A percentile compares a stretch with the other conserved stretches of the same genome.
phyloP scores from a whole-genome alignment of 768 basidiomycete species.

The Astraeus odoratus region DNA sequence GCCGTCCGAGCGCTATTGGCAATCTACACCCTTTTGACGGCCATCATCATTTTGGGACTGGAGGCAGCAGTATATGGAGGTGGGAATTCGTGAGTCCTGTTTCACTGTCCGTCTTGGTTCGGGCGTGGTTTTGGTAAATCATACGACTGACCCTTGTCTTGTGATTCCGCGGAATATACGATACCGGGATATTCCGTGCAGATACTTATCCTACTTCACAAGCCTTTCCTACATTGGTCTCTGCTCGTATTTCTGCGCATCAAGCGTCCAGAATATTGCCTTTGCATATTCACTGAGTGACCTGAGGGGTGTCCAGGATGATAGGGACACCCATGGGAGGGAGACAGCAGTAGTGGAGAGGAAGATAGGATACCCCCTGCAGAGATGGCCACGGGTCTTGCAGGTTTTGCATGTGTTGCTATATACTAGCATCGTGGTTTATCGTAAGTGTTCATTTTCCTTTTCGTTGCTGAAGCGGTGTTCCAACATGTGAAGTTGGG shows the following conservation, averaged over 20 bases:
- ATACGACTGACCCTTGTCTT: background rate
- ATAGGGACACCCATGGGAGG: background rate
- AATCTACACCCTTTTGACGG: constrained; percentile 38
- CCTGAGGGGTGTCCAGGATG: constrained; percentile 6
- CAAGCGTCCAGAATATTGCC: constrained; percentile 44
- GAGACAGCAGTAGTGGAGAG: constrained; percentile 8
- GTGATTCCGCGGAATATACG: background rate
- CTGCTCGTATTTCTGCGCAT: constrained; percentile 54
- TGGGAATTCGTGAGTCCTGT: constrained; percentile 22
- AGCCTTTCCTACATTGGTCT: constrained; percentile 55
- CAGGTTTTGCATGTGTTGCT: constrained; percentile 54
- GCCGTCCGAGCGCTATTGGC: constrained; percentile 41
- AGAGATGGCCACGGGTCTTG: constrained; percentile 48
- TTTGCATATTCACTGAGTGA: constrained; percentile 27
- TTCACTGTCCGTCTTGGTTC: background rate
- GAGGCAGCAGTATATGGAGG: constrained; percentile 25
- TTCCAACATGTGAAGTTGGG: too few relatives aligned
- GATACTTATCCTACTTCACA: constrained; percentile 63
- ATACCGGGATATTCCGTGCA: constrained; percentile 14
- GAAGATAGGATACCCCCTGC: constrained; percentile 44
- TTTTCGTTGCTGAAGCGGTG: background rate
- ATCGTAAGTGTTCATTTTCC: constrained; percentile 39
- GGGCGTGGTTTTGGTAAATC: background rate
- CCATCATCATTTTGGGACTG: constrained; percentile 28
- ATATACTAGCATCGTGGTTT: constrained; percentile 43